Evolutionary conservation across 2,329 filamentous ascomycete genomes (phyloP).

Genomic region (Botrytis porri): DNA sequence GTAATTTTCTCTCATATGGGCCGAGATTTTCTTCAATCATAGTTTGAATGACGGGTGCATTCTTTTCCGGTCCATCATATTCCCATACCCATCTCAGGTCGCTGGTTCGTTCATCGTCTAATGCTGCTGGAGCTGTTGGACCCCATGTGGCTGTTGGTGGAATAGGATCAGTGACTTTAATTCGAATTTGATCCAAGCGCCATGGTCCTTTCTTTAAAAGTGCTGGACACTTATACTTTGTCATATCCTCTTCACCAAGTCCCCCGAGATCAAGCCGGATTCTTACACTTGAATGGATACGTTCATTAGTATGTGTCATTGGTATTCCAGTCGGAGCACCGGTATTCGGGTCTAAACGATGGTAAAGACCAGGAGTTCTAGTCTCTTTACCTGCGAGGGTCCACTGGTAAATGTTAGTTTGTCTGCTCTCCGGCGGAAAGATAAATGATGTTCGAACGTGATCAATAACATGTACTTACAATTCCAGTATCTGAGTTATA

Average conservation of each 20-base stretch:
- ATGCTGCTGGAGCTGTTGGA: slow-evolving; percentile 30
- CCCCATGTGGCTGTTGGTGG: slow-evolving; percentile 38
- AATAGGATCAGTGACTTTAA: slow-evolving; percentile 37
- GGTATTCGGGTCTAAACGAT: slow-evolving; percentile 41
- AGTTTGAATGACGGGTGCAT: slow-evolving; percentile 43
- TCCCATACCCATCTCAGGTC: slow-evolving; percentile 52
- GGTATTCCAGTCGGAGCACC: slow-evolving; percentile 40
- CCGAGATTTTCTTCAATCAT: slow-evolving; percentile 55
- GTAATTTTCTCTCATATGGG: slow-evolving; percentile 50
- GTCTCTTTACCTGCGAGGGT: slow-evolving; percentile 45
- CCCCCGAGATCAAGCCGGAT: slow-evolving; percentile 39
- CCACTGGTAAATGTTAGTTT: slow-evolving; percentile 16
- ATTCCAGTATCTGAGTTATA: slow-evolving; percentile 36
- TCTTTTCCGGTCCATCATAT: slow-evolving; percentile 46
- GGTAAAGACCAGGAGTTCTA: slow-evolving; percentile 40
- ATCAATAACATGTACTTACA: not conserved
- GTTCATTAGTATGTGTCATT: slow-evolving; percentile 41
- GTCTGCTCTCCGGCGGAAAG: not conserved
- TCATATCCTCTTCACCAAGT: slow-evolving; percentile 39
- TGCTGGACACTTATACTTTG: slow-evolving; percentile 41
- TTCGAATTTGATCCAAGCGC: slow-evolving; percentile 28
- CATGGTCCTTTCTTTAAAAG: slow-evolving; percentile 32
- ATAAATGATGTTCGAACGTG: slow-evolving; percentile 30
- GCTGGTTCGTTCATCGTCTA: slow-evolving; percentile 34
- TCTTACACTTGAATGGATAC: slow-evolving; percentile 40